These are phyloP conservation scores for Tulasnella calospora DNA, from an alignment of 768 basidiomycete species.

Conservation along the genomic window DNA sequence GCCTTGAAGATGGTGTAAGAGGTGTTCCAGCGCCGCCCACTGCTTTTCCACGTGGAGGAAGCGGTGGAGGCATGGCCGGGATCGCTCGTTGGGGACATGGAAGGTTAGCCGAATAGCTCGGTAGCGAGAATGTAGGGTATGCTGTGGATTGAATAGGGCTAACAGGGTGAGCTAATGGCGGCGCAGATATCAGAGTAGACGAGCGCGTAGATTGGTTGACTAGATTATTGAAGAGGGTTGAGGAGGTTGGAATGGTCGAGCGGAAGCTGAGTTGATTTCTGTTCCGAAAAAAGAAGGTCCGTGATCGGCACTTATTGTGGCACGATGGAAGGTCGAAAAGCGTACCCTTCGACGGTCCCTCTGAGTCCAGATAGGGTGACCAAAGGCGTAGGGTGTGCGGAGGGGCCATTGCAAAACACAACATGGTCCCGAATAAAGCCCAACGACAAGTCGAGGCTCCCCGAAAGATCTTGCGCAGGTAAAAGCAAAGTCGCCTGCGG, in stretches of 20 bases:
- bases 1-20: conserved; percentile 37
- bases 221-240: conserved; percentile 43
- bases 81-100: conserved; percentile 36
- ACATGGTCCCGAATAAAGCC: conserved; percentile 84
- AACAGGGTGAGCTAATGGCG: conserved; percentile 47
- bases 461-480: conserved; percentile 56
- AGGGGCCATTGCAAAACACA: conserved; percentile 53
- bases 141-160: conserved; percentile 36
- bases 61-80: conserved; percentile 39
- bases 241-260: conserved; percentile 43
- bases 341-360: conserved; percentile 61
- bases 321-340: conserved; percentile 23
- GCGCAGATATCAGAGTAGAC: conserved; percentile 44
- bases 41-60: conserved; percentile 37
- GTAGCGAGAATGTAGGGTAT: conserved; percentile 49
- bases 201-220: conserved; percentile 38
- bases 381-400: conserved; percentile 45
- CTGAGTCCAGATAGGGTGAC: conserved; percentile 81
- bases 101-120: conserved; percentile 39
- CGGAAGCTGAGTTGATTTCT: conserved; percentile 44
- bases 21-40: neutral
- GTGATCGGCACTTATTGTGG: conserved; percentile 16
- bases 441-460: conserved; percentile 54
- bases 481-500: conserved; percentile 72
- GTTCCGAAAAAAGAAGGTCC: neutral